Base-by-base conservation (phyloP, 2,329 filamentous ascomycete genomes). In the Cladosporium sp. region DNA sequence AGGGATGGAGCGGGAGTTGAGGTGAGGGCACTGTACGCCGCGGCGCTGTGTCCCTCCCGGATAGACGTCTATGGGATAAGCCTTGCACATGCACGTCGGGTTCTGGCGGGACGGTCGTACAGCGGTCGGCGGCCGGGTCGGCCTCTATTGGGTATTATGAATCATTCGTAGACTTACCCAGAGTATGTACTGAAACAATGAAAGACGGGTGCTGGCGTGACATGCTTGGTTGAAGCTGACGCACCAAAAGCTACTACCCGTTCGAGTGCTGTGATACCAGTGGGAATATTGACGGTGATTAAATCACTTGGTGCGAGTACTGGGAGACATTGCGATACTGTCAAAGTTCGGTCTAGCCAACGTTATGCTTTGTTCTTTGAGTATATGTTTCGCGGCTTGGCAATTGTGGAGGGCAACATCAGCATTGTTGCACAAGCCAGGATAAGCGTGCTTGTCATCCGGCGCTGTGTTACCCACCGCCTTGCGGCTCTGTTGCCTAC, bases 1-100 rank as follows among this genome's bases (percentile, higher is more conserved):
- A 68, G 67, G 67, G 67, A 67, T 68, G 62, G 52, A 23, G 55
- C 35, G 44, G 50, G 46, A 23, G 14, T 14, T 52, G 44, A 12
- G 37, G 59, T 50, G 46, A 52, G 44, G 44, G 31, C 29, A 62
- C 49, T 57, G 33, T 52, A 31, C 28, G 50, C 62, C 44, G 56
- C 57, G 58, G 53, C 57, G 63, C 60, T 37, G 50, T 61, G 58
- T 31, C 29, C 50, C 50, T 66, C 29, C 18, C 28, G 65, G 35
- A 35, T 52, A 18, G 40, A 26, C 26, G 37, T 28, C 53, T 57
- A 35, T 49, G 33, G 50, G 33, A 28, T 50, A 26, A 58, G 60
- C 53, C 50, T 59, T 65, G 65, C 60, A 65, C 50, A 52, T 63
- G 55, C 50, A 62, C 63, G 59, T 37, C 52, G 53, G 33, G 49